Evolutionary conservation across 306 rosid species (phyloP), one percentile per base, ranked within the genome.

Genomic region (Prunus fruticosa): DNA sequence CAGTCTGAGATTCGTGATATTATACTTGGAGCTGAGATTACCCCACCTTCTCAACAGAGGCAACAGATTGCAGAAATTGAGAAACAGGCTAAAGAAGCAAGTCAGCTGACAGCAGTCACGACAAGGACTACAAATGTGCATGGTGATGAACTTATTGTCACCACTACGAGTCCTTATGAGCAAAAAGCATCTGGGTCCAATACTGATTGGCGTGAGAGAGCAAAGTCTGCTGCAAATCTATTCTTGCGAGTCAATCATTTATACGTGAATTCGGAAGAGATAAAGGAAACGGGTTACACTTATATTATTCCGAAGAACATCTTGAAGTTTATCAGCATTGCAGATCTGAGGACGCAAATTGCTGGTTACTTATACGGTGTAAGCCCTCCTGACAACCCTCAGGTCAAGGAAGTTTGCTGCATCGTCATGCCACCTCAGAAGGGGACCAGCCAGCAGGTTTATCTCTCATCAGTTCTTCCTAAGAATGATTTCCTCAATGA

Each of bases 131-230:
- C 97, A 19, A 96, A 96, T 84, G 97, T 92, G 71, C 97, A 91
- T 32, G 99, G 99, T 81, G 98, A 92, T 78, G 97, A 91, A 78
- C 97, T 96, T 47, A 91, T 96, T 76, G 98, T 92, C 57, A 92
- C 97, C 46, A 96, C 99, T 49, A 96, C 98, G 19, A 96, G 98
- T 88, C 99, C 99, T 10, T 92, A 89, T 73, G 99, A 96, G 89
- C 96, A 91, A 88, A 85, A 90, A 76, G 96, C 92, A 54, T 92
- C 86, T 89, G 96, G 93, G 64, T 92, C 99, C 9, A 96, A 96
- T 86, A 96, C 99, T 67, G 99, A 96, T 76, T 96, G 99, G 99
- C 97, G 98, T 92, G 99, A 92, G 82, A 88, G 99, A 78, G 98
- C 99, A 72, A 96, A 92, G 86, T 96, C 98, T 6, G 97, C 99